Evolutionary conservation across 768 basidiomycete genomes (phyloP).

Genomic region (Phanerodontia chrysosporium): DNA sequence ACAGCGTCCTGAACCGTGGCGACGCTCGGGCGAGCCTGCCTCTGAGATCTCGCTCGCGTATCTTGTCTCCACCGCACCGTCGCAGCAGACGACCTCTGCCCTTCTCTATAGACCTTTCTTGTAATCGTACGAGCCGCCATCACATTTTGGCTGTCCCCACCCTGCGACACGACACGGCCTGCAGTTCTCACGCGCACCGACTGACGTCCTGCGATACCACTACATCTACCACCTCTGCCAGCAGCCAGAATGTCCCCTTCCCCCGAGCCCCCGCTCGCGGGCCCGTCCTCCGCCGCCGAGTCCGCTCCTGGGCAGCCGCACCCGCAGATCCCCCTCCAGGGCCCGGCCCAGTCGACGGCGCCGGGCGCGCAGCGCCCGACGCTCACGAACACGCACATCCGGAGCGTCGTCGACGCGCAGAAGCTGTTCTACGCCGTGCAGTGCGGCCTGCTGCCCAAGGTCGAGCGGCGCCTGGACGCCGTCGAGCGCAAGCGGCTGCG

Average conservation of each 20-base stretch:
- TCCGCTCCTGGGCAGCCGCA: background rate
- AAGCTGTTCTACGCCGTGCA: conserved; percentile 75
- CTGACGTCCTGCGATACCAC: background rate
- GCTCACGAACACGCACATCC: conserved; percentile 67
- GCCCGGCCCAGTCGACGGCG: conserved; percentile 6
- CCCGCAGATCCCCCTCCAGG: background rate
- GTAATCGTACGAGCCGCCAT: background rate
- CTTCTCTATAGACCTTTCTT: no score
- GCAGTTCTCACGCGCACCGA: background rate
- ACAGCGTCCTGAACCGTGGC: background rate
- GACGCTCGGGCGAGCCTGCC: background rate
- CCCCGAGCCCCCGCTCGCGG: background rate
- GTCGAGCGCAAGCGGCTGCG: conserved; percentile 57
- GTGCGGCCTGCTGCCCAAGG: conserved; percentile 60
- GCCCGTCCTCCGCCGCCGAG: background rate
- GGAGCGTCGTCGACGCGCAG: conserved; percentile 74
- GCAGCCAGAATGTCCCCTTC: background rate
- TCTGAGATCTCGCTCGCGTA: background rate
- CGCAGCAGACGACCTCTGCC: background rate
- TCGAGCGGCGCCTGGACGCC: conserved; percentile 72
- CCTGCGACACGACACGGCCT: background rate
- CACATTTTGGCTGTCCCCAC: background rate
- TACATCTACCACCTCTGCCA: background rate
- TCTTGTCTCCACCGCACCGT: background rate
- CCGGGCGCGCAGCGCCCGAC: conserved; percentile 67